These are phyloP conservation scores for Aspergillus tamarii DNA, from an alignment of 2,329 filamentous ascomycete genomes.

Conservation along the genomic window DNA sequence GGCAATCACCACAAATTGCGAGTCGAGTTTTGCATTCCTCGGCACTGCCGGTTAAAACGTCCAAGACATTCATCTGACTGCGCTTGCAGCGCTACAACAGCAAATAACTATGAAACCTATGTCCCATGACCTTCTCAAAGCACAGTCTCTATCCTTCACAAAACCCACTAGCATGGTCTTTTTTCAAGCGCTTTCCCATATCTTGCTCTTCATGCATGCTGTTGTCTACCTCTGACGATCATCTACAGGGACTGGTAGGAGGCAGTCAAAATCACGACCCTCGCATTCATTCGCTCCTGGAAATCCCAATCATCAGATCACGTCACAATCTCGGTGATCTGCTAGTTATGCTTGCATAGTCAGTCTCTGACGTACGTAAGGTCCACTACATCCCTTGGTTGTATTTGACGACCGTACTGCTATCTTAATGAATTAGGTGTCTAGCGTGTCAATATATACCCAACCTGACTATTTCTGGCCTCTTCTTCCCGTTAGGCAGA, in stretches of 20 bases:
- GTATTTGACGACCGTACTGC: neutral
- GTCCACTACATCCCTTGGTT: neutral
- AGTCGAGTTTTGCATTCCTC: neutral
- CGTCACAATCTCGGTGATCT: neutral
- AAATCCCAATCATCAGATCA: neutral
- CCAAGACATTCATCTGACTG: neutral
- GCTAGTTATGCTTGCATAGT: neutral
- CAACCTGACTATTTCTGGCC: neutral
- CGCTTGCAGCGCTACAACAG: neutral
- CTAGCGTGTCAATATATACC: neutral
- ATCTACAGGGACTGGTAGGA: neutral
- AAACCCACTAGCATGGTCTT: neutral
- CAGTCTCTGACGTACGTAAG: neutral
- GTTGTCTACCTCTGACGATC: neutral
- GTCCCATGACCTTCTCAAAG: neutral
- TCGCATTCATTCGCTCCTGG: neutral
- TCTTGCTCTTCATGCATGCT: neutral
- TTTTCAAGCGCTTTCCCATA: neutral
- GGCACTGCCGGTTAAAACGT: neutral
- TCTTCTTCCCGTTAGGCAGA: neutral
- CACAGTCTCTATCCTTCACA: neutral
- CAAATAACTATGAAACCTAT: neutral
- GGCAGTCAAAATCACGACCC: neutral
- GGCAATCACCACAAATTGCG: neutral
- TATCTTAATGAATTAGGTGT: neutral